Conservation (phyloP, 345 rosid genomes). For the Gossypium raimondii region DNA sequence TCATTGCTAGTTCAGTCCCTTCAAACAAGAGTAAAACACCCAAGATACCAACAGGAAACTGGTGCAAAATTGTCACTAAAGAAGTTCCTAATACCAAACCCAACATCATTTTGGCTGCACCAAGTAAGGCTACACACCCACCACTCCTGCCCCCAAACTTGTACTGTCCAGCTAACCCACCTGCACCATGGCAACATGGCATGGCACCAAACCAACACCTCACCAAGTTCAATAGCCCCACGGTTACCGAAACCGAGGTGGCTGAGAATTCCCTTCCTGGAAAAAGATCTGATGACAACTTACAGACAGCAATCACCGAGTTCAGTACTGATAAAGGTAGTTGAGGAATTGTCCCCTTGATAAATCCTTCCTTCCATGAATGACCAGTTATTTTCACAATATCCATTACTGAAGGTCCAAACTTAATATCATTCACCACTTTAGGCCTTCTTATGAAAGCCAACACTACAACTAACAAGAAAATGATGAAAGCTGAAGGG, state of each 20-base stretch:
- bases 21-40: constrained; percentile 71
- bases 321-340: constrained; percentile 67
- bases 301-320: constrained; percentile 83
- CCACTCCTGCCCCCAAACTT: constrained; percentile 91
- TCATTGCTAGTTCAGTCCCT: constrained; percentile 75
- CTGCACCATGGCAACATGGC: constrained; percentile 93
- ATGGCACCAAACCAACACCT: constrained; percentile 91
- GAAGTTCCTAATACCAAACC: constrained; percentile 73
- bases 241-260: constrained; percentile 58
- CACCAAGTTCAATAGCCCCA: constrained; percentile 75
- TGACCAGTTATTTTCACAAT: constrained; percentile 43
- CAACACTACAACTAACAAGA: constrained; percentile 56
- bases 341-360: constrained; percentile 79
- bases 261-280: constrained; percentile 67
- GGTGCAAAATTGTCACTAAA: constrained; percentile 51
- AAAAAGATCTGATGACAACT: constrained; percentile 68
- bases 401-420: constrained; percentile 58
- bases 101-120: constrained; percentile 51
- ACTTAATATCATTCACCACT: constrained; percentile 36
- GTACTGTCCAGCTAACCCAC: constrained; percentile 84
- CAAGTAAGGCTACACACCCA: constrained; percentile 70
- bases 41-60: constrained; percentile 73
- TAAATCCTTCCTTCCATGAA: constrained; percentile 73
- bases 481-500: constrained; percentile 77
- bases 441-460: constrained; percentile 57